Evolutionary conservation across 352 stramenopile genomes (phyloP), one percentile per base, ranked within the genome.

Genomic region (Phytopythium sindhum): DNA sequence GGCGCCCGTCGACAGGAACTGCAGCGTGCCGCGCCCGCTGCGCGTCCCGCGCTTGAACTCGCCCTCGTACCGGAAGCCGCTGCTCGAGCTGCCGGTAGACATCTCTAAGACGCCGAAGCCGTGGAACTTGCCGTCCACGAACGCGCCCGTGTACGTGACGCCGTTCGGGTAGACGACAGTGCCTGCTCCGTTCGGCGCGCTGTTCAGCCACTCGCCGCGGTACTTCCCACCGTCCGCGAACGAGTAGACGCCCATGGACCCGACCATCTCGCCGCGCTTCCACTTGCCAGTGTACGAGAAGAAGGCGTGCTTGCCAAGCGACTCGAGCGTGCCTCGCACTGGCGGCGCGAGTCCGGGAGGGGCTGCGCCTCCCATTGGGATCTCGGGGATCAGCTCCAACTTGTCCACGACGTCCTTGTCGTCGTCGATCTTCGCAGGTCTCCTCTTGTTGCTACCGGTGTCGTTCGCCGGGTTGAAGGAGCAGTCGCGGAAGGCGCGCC

Each of bases 201-300:
- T 86, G 29, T 76, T 54, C 10, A 66, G 66, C 69, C 81, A 89
- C 37, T 74, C 79, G n/a, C 83, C 81, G 9, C 71, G 67, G 68
- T 90, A 89, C 60, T 84, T 89, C 48, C 83, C 83, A 6, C 81
- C 81, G 57, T 92, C 83, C 11, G 79, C 80, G 60, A 89, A 92
- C 31, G 75, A 73, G 62, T 89, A 92, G 14, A 90, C 78, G 28
- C 83, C 83, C 56, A 90, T 68, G 17, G 68, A 57, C 14, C 81
- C 70, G 9, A 85, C 78, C 81, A 92, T 92, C 67, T 88, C 74
- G 26, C 83, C 83, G 24, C 75, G 55, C 63, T 85, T 87, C 83
- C 83, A 92, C 28, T 76, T 78, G 6, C 83, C 83, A 11, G 80
- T 84, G 69, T 90, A 92, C 23, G 67, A 81, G 63, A 88, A 81